phyloP scores from a whole-genome alignment of 208 protist genomes.

The Strigomonas culicis region DNA sequence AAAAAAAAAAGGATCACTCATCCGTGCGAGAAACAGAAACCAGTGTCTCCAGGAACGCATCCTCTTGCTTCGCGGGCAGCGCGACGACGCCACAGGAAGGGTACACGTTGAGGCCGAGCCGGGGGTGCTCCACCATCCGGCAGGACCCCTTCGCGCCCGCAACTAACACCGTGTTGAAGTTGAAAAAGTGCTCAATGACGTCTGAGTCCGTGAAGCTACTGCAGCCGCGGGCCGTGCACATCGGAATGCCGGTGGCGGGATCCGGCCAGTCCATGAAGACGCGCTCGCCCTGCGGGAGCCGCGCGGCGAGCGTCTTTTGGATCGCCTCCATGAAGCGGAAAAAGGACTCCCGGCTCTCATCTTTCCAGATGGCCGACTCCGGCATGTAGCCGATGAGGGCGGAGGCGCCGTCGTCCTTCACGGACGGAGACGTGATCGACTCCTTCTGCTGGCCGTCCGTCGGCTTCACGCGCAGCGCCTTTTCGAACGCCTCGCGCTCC shows the following conservation, averaged over 20 bases:
- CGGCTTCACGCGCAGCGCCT: neutral
- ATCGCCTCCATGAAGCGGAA: conserved; percentile 32
- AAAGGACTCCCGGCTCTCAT: conserved; percentile 38
- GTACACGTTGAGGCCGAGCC: conserved; percentile 41
- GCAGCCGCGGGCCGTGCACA: conserved; percentile 22
- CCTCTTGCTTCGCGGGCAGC: conserved; percentile 14
- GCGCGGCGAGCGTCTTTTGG: conserved; percentile 3
- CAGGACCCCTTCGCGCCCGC: conserved; percentile 35
- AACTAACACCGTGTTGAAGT: conserved; percentile 35
- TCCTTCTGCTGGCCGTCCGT: too few relatives aligned
- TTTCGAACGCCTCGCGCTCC: conserved; percentile 16
- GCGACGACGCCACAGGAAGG: conserved; percentile 29
- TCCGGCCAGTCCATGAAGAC: conserved; percentile 52
- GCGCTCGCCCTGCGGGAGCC: neutral
- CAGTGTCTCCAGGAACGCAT: conserved; percentile 15
- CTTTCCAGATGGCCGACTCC: conserved; percentile 36
- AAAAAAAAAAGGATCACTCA: neutral
- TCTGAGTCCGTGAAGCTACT: conserved; percentile 35
- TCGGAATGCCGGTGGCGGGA: conserved; percentile 43
- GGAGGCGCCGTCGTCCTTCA: conserved; percentile 20
- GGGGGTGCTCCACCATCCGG: conserved; percentile 47
- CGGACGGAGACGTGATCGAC: neutral
- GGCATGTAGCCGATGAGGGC: conserved; percentile 28
- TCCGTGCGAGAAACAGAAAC: neutral
- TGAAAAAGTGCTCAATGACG: conserved; percentile 42